Conservation (phyloP, 2,329 filamentous ascomycete genomes). For the Ascochyta pisi region DNA sequence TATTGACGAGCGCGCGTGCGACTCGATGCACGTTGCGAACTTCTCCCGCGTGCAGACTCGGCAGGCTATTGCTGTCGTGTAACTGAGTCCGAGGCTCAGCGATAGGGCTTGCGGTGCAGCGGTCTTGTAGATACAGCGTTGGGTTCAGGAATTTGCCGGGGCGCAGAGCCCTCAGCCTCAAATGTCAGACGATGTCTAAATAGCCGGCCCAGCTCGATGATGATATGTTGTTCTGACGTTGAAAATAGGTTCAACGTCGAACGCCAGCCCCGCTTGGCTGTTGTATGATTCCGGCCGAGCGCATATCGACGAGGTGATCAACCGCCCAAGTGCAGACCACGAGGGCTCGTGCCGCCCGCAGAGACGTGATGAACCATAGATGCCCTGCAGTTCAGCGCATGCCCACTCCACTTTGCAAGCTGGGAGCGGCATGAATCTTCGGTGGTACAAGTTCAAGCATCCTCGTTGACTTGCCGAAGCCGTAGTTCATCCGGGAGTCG, state of each 20-base stretch:
- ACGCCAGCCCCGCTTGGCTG: not conserved
- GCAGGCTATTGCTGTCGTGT: constrained; percentile 4
- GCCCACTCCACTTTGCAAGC: not conserved
- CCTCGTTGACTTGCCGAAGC: too few species aligned
- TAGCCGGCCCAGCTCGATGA: not conserved
- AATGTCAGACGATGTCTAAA: not conserved
- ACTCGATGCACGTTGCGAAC: constrained; percentile 11
- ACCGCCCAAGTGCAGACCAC: not conserved
- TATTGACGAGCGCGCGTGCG: constrained; percentile 6
- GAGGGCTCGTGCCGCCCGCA: not conserved
- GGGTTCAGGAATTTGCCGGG: not conserved
- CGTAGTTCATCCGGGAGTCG: too few species aligned
- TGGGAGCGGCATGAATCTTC: not conserved
- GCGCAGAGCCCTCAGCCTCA: constrained; percentile 1
- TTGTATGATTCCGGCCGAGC: not conserved
- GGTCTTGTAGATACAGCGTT: not conserved
- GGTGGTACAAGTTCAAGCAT: not conserved
- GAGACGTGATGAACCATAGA: not conserved
- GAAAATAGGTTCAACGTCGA: not conserved
- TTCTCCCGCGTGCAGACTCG: constrained; percentile 1
- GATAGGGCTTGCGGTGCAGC: not conserved
- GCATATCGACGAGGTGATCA: not conserved
- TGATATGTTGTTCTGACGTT: not conserved
- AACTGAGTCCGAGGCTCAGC: not conserved
- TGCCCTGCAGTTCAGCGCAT: not conserved